Percentiles rank a stretch among this genome's conserved stretches.
Conservation (phyloP, 192 early-diverging fungal species). For the Polychytrium aggregatum region DNA sequence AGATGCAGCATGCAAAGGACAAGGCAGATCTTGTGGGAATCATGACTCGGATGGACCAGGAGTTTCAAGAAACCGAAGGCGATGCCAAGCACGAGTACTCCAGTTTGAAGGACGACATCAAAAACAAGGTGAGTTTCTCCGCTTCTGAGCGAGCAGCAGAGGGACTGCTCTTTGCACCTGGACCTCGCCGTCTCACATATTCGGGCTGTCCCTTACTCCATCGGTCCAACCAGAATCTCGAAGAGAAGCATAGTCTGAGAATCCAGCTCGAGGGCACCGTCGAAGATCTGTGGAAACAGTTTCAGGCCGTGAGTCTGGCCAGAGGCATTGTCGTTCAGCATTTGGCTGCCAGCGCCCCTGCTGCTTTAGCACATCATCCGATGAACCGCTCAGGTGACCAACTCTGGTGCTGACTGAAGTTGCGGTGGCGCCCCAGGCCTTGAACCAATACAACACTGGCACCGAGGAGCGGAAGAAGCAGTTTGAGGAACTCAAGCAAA, state of each 20-base stretch:
- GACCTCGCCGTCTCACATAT: neutral
- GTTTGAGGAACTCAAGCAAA: slow-evolving; percentile 51
- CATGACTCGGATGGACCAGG: slow-evolving; percentile 40
- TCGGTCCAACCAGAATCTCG: slow-evolving; percentile 26
- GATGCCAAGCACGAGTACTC: slow-evolving; percentile 54
- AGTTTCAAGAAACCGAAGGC: slow-evolving; percentile 46
- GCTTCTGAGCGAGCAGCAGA: neutral
- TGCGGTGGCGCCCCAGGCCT: no score
- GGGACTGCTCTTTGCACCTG: neutral
- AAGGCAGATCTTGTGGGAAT: slow-evolving; percentile 42
- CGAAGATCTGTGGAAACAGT: slow-evolving; percentile 49
- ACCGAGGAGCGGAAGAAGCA: slow-evolving; percentile 48
- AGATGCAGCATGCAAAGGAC: slow-evolving; percentile 37
- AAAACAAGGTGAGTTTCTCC: slow-evolving; percentile 34
- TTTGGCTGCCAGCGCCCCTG: no score
- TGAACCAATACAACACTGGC: slow-evolving; percentile 43
- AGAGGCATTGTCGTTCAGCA: neutral
- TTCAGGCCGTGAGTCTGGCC: slow-evolving; percentile 29
- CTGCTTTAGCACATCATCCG: no score
- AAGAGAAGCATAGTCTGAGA: slow-evolving; percentile 50
- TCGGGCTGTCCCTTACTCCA: neutral
- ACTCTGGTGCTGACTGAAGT: no score
- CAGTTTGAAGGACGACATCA: slow-evolving; percentile 44
- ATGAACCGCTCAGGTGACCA: no score
- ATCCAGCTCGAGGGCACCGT: slow-evolving; percentile 51